Percentiles rank a stretch among this genome's conserved stretches.
These are phyloP conservation scores for Citrus trifoliata DNA, from an alignment of 345 rosid genomes.

Conservation along the genomic window DNA sequence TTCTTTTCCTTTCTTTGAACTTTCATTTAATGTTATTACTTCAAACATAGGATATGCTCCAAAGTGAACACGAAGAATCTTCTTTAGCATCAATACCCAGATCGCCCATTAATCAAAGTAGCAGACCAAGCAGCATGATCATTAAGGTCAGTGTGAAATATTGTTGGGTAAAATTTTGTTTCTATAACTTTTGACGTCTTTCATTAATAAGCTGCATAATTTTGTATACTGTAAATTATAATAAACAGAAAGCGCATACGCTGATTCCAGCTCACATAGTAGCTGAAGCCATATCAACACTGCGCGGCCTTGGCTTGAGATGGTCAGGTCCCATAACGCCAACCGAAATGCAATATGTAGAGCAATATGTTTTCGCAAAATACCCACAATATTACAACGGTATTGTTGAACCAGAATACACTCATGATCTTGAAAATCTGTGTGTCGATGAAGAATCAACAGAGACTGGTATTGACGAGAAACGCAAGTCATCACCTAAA, in stretches of 20 bases:
- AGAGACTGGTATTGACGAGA: conserved; percentile 27
- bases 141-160: conserved; percentile 29
- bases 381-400: conserved; percentile 63
- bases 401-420: conserved; percentile 30
- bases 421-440: conserved; percentile 24
- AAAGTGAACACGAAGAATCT: conserved; percentile 22
- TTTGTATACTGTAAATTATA: neutral
- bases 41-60: conserved; percentile 10
- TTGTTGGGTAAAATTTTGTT: neutral
- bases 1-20: neutral
- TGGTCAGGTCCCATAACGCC: conserved; percentile 77
- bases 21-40: neutral
- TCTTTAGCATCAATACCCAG: conserved; percentile 11
- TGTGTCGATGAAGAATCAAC: conserved; percentile 38
- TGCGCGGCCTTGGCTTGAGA: conserved; percentile 55
- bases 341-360: conserved; percentile 56
- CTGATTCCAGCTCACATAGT: conserved; percentile 54
- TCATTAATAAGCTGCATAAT: neutral
- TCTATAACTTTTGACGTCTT: too few species aligned
- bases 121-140: conserved; percentile 53
- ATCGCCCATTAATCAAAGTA: conserved; percentile 20
- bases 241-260: conserved; percentile 37
- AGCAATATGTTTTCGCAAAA: conserved; percentile 61
- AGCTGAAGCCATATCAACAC: conserved; percentile 59
- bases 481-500: conserved; percentile 35